These are phyloP conservation scores for Thamnidium elegans DNA, from an alignment of 192 early-diverging fungal genomes.

Conservation along the genomic window DNA sequence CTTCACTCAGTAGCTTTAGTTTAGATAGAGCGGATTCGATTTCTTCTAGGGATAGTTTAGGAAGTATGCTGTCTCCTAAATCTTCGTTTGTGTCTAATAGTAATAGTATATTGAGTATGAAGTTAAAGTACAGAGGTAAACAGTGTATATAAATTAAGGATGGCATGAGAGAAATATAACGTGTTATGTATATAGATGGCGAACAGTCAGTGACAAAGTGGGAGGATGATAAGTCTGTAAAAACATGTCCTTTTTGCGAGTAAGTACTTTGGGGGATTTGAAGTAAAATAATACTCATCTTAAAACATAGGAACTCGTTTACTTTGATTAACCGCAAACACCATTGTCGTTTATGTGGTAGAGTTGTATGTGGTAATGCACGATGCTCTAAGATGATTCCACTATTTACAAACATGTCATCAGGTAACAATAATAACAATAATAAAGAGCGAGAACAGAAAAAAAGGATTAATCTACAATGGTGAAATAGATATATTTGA, in stretches of 20 bases:
- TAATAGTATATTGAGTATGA: conserved; percentile 33
- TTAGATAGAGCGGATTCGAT: conserved; percentile 23
- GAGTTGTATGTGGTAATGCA: conserved; percentile 12
- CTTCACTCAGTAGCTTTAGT: not conserved
- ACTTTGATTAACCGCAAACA: conserved; percentile 20
- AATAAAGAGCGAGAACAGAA: not conserved
- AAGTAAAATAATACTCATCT: too few species aligned
- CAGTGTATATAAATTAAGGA: not conserved
- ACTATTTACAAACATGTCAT: conserved; percentile 14
- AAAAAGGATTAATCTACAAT: not conserved
- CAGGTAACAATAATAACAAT: not conserved
- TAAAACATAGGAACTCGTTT: conserved; percentile 7
- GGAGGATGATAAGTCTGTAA: conserved; percentile 20
- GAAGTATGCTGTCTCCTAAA: conserved; percentile 24
- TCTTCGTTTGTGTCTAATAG: conserved; percentile 12
- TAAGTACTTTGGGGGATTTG: not conserved
- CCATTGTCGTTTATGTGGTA: conserved; percentile 21
- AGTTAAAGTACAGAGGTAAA: conserved; percentile 32
- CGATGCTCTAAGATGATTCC: conserved; percentile 25
- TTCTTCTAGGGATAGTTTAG: conserved; percentile 30
- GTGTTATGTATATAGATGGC: conserved; percentile 6
- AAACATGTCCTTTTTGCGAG: conserved; percentile 16
- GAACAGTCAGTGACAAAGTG: conserved; percentile 17
- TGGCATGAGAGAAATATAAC: too few species aligned
- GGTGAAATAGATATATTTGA: conserved; percentile 25